Percentiles rank a stretch among this genome's conserved stretches.
Conservation (phyloP, 257 asterid genomes). For the Nicotiana tabacum region DNA sequence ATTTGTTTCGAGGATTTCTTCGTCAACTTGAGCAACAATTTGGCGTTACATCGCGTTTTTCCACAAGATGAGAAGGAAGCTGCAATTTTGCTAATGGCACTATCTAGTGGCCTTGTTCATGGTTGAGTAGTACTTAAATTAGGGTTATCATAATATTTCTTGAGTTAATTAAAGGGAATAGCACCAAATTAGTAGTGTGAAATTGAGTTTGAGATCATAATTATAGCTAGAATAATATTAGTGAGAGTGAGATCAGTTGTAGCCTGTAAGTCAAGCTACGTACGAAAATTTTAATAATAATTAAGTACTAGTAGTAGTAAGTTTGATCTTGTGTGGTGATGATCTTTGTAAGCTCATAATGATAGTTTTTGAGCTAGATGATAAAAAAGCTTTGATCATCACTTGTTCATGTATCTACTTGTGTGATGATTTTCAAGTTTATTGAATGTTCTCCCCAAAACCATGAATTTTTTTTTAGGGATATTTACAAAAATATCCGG, state of each 20-base stretch:
- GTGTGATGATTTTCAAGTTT: not conserved
- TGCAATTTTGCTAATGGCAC: conserved; percentile 86
- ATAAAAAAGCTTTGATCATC: not conserved
- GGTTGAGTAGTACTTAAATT: conserved; percentile 21
- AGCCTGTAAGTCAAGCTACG: not conserved
- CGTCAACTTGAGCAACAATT: conserved; percentile 58
- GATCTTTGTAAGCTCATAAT: not conserved
- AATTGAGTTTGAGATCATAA: not conserved
- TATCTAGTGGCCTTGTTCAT: conserved; percentile 78
- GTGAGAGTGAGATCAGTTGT: not conserved
- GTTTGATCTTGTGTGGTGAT: not conserved
- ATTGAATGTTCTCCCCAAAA: not conserved
- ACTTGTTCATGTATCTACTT: not conserved
- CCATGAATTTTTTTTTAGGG: not conserved
- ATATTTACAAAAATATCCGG: too few relatives aligned
- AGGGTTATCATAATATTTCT: not conserved
- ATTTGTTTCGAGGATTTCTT: conserved; percentile 71
- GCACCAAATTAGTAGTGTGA: not conserved
- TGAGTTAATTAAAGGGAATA: not conserved
- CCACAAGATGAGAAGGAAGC: conserved; percentile 97
- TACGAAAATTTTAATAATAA: not conserved
- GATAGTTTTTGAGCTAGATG: not conserved
- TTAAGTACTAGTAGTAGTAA: not conserved
- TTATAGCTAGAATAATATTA: not conserved
- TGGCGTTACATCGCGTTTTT: conserved; percentile 60